Conservation (phyloP, 148 eudicot species). For the Beta vulgaris region DNA sequence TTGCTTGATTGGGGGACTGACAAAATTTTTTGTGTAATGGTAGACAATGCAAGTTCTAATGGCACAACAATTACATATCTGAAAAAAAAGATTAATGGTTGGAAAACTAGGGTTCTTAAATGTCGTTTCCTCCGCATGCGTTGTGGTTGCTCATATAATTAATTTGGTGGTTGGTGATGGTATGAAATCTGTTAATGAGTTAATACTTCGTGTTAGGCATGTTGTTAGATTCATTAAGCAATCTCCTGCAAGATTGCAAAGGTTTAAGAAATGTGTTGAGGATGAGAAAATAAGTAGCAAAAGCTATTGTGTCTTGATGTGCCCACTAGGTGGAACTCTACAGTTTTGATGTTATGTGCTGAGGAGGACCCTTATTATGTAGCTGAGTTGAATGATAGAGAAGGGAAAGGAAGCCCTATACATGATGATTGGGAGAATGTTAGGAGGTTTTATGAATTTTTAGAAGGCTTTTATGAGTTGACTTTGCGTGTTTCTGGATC, state of each 20-base stretch:
- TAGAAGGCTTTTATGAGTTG: too few relatives aligned
- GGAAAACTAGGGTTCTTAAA: background rate
- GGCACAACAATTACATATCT: background rate
- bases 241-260: background rate
- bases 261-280: constrained; percentile 16
- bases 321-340: constrained; percentile 15
- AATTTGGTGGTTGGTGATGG: background rate
- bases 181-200: background rate
- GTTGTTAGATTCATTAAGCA: background rate
- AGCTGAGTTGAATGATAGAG: background rate
- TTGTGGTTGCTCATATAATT: background rate
- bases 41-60: background rate
- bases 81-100: background rate
- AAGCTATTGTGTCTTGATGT: constrained; percentile 12
- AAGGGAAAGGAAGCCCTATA: too few relatives aligned
- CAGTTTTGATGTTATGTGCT: constrained; percentile 2
- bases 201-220: background rate
- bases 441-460: too few relatives aligned
- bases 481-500: too few relatives aligned
- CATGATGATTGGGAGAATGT: too few relatives aligned
- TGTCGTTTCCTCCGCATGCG: background rate
- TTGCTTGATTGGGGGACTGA: background rate
- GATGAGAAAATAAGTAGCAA: background rate
- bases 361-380: background rate
- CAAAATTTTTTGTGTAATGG: background rate